phyloP scores from a whole-genome alignment of 2,329 filamentous ascomycete genomes.

The Penicillium palitans region DNA sequence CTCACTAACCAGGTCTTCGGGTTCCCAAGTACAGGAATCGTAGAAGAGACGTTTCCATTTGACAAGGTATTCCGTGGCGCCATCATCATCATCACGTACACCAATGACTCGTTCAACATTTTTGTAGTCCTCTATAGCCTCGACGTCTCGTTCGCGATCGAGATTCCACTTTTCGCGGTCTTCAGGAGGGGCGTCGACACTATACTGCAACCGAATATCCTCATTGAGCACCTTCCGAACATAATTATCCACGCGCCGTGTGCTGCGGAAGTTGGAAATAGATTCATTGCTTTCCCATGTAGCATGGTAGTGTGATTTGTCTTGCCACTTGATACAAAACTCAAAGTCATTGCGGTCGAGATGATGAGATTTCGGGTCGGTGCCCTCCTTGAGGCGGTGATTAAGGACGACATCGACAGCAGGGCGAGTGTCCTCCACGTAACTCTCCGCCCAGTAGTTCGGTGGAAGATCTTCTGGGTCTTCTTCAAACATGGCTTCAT shows the following conservation, averaged over 20 bases:
- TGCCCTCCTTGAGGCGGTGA: slow-evolving; percentile 73
- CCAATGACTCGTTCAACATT: slow-evolving; percentile 92
- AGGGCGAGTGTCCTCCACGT: slow-evolving; percentile 73
- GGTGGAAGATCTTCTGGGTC: slow-evolving; percentile 63
- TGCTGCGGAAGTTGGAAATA: slow-evolving; percentile 75
- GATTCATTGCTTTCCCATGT: slow-evolving; percentile 85
- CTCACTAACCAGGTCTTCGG: slow-evolving; percentile 69
- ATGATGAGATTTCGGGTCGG: slow-evolving; percentile 43
- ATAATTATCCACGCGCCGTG: slow-evolving; percentile 92
- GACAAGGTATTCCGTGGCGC: slow-evolving; percentile 77
- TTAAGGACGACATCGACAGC: slow-evolving; percentile 91
- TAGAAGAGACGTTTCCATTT: slow-evolving; percentile 97
- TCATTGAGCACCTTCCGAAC: slow-evolving; percentile 78
- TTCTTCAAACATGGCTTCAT: slow-evolving; percentile 56
- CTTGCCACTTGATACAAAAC: slow-evolving; percentile 94
- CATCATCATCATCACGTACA: slow-evolving; percentile 74
- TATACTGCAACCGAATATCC: slow-evolving; percentile 74
- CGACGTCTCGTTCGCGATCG: slow-evolving; percentile 87
- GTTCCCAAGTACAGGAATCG: slow-evolving; percentile 93
- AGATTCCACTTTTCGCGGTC: slow-evolving; percentile 91
- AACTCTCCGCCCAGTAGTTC: slow-evolving; percentile 64
- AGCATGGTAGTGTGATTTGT: slow-evolving; percentile 89
- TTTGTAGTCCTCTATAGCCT: slow-evolving; percentile 85
- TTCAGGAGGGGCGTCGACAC: slow-evolving; percentile 74
- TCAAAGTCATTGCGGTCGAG: slow-evolving; percentile 71